phyloP scores from a whole-genome alignment of 2,329 filamentous ascomycete genomes.

The Fulvia fulva region DNA sequence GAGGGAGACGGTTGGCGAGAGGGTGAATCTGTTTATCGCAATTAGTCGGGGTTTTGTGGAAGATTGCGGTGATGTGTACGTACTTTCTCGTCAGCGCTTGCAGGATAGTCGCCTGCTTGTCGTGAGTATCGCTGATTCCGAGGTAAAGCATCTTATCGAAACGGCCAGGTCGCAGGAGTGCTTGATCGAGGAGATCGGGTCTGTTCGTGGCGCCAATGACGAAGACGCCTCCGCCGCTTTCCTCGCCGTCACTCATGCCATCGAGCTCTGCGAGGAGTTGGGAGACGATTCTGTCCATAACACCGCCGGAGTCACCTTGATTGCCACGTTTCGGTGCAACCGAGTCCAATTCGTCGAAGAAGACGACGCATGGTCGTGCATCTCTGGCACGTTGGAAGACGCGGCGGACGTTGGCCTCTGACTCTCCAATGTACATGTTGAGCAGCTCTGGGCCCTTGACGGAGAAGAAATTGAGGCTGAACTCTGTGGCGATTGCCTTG shows the following conservation, averaged over 20 bases:
- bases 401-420: constrained; percentile 82
- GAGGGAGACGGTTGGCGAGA: constrained; percentile 75
- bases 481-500: constrained; percentile 90
- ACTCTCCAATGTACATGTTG: constrained; percentile 96
- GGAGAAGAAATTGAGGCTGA: constrained; percentile 90
- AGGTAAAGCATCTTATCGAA: constrained; percentile 99
- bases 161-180: constrained; percentile 78
- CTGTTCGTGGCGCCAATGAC: constrained; percentile 96
- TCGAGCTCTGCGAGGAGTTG: constrained; percentile 93
- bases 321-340: constrained; percentile 96
- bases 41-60: neutral
- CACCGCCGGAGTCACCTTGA: constrained; percentile 92
- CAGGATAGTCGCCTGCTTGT: constrained; percentile 91
- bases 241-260: constrained; percentile 92
- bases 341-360: constrained; percentile 89
- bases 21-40: constrained; percentile 63
- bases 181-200: constrained; percentile 87
- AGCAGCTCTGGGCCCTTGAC: constrained; percentile 88
- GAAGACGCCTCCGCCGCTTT: constrained; percentile 78
- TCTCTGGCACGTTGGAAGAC: constrained; percentile 86
- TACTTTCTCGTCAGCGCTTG: constrained; percentile 93
- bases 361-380: constrained; percentile 82
- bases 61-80: constrained; percentile 35
- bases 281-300: constrained; percentile 96
- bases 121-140: constrained; percentile 91